Conservation (phyloP, 2,329 filamentous ascomycete genomes). For the Neospermospora avenae region DNA sequence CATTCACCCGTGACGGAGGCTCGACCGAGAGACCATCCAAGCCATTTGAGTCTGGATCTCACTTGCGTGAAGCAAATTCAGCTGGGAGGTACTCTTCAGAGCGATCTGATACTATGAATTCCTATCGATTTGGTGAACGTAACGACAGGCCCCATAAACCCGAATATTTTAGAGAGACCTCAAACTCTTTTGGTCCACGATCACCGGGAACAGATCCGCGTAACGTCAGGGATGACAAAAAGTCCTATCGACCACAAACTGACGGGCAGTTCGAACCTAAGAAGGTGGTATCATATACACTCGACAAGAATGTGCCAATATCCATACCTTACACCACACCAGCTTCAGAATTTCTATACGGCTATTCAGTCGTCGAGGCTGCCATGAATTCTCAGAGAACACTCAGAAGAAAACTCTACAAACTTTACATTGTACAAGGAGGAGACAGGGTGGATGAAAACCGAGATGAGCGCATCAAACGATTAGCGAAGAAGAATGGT, state of each 20-base stretch:
- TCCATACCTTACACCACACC: constrained; percentile 72
- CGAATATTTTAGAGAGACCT: neutral
- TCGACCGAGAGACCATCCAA: neutral
- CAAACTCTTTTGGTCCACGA: neutral
- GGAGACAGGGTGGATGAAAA: constrained; percentile 50
- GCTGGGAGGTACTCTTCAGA: neutral
- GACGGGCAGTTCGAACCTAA: neutral
- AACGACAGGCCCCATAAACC: neutral
- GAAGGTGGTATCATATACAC: neutral
- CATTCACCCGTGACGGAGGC: neutral
- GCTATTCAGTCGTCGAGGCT: constrained; percentile 74
- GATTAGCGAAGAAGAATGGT: constrained; percentile 45
- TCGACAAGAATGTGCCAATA: constrained; percentile 31
- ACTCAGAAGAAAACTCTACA: constrained; percentile 71
- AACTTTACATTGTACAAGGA: constrained; percentile 71
- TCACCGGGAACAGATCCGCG: neutral
- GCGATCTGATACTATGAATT: neutral
- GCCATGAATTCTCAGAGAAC: constrained; percentile 58
- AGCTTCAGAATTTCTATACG: constrained; percentile 89
- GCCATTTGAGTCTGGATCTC: neutral
- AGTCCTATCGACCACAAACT: neutral
- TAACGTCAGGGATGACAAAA: neutral
- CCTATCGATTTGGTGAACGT: neutral
- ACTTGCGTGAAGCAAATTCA: neutral
- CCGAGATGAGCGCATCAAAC: constrained; percentile 43